A percentile compares a stretch with the other conserved stretches of the same genome.
These are phyloP conservation scores for Fraxinus paxiana DNA, from an alignment of 305 asterid species.

Conservation along the genomic window DNA sequence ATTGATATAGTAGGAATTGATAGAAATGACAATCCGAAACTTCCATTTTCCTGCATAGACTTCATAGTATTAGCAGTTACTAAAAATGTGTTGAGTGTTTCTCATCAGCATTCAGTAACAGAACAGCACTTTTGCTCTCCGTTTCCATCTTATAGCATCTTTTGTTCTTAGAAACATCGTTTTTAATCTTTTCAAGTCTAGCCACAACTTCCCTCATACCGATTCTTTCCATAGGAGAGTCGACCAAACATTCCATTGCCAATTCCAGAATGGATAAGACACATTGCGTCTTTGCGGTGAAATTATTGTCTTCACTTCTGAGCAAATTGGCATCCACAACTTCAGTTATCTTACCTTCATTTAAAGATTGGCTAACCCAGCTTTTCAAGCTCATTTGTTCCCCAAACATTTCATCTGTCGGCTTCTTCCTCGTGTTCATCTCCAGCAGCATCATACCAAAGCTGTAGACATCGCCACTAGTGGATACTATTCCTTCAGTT, in stretches of 20 bases:
- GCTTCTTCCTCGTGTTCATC: not conserved
- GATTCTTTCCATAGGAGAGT: not conserved
- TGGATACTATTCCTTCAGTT: not conserved
- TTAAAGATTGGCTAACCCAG: not conserved
- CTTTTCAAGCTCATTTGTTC: not conserved
- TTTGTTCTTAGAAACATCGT: not conserved
- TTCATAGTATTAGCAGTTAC: not conserved
- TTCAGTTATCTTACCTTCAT: not conserved
- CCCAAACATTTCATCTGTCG: not conserved
- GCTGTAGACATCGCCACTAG: not conserved
- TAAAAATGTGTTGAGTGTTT: not conserved
- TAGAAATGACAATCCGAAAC: not conserved
- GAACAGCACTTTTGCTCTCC: not conserved
- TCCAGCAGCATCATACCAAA: not conserved
- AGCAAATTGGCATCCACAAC: slow-evolving; percentile 3
- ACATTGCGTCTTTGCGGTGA: not conserved
- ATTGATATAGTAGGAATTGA: not conserved
- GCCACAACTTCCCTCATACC: slow-evolving; percentile 12
- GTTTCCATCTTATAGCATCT: not conserved
- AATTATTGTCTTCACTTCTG: not conserved
- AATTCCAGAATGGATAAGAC: not conserved
- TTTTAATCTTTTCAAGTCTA: not conserved
- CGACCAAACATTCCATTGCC: slow-evolving; percentile 10
- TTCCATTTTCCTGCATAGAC: not conserved
- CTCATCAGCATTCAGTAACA: not conserved